Percentiles rank a stretch among this genome's conserved stretches.
These are phyloP conservation scores for Aspergillus biplanus DNA, from an alignment of 495 filamentous ascomycete species.

Conservation along the genomic window DNA sequence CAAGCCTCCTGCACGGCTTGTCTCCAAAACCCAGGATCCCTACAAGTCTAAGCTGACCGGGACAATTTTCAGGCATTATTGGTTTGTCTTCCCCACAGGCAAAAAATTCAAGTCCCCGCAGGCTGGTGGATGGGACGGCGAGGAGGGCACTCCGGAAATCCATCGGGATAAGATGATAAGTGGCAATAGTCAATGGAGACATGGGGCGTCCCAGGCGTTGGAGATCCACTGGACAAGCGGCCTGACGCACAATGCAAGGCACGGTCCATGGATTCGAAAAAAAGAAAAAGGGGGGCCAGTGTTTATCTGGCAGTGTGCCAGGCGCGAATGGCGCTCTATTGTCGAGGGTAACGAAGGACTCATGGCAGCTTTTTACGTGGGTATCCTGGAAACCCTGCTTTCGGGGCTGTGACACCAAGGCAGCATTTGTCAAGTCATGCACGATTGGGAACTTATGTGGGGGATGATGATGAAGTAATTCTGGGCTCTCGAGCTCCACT, in stretches of 20 bases:
- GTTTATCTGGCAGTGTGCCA: too few species aligned
- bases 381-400: too few species aligned
- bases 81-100: not conserved
- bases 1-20: too few species aligned
- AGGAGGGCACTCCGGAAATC: not conserved
- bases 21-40: too few species aligned
- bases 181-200: not conserved
- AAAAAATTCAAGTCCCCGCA: slow-evolving; percentile 3
- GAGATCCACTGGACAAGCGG: not conserved
- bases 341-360: not conserved
- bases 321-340: not conserved
- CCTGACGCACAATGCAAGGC: not conserved
- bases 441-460: not conserved
- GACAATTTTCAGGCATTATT: not conserved
- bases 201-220: not conserved
- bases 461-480: not conserved
- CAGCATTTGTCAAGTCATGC: not conserved
- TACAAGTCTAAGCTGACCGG: too few species aligned
- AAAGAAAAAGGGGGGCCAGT: not conserved
- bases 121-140: not conserved
- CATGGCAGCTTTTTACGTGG: too few species aligned
- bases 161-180: not conserved
- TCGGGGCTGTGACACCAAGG: not conserved
- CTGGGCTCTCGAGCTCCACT: not conserved
- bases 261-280: not conserved